These are phyloP conservation scores for Balamuthia mandrillaris DNA, from an alignment of 208 protist species.

Conservation along the genomic window DNA sequence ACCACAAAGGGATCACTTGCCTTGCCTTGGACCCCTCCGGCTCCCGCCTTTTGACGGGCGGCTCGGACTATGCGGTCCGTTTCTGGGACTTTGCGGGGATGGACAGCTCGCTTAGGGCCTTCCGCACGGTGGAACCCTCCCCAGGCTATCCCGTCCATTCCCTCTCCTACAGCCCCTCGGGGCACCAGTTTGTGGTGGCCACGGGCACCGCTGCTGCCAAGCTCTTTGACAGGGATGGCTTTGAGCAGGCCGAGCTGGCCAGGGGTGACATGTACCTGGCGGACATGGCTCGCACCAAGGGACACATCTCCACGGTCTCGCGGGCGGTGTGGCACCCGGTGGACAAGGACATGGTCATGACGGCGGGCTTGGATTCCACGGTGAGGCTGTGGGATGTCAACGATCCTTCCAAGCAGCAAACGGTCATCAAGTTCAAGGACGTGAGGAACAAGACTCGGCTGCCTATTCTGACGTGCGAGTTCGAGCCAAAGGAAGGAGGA, in stretches of 20 bases:
- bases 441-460: not conserved
- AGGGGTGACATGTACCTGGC: slow-evolving; percentile 1
- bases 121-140: slow-evolving; percentile 1
- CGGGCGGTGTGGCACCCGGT: not conserved
- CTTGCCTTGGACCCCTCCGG: not conserved
- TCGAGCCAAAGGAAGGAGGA: not conserved
- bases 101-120: not conserved
- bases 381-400: slow-evolving; percentile 28
- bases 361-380: not conserved
- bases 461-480: not conserved
- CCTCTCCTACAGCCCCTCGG: not conserved
- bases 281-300: not conserved
- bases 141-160: not conserved
- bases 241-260: not conserved
- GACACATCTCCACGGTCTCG: not conserved
- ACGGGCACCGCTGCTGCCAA: not conserved
- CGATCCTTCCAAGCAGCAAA: not conserved
- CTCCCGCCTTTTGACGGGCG: not conserved
- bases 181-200: slow-evolving; percentile 5
- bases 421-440: not conserved
- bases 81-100: slow-evolving; percentile 30
- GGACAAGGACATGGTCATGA: not conserved
- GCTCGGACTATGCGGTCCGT: not conserved
- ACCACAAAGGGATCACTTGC: slow-evolving; percentile 5
- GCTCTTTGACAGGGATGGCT: not conserved